Base-by-base conservation (phyloP, 805 yeast species). In the fission yeast (Schizosaccharomyces pombe) region DNA sequence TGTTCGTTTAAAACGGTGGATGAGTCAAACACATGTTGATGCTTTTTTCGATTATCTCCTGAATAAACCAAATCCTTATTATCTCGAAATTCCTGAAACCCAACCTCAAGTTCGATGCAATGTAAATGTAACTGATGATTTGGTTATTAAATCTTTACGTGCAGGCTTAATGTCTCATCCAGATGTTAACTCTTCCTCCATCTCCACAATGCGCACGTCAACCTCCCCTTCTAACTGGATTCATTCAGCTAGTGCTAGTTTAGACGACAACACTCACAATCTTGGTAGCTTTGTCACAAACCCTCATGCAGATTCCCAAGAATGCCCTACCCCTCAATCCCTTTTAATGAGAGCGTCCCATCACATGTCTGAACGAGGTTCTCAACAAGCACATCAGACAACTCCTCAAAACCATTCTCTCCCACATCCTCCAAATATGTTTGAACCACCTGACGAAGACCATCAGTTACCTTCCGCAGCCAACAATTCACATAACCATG, bases 21-120 rank as follows among this genome's bases (percentile, higher is more conserved):
- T 58, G 60, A 52, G 57, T 4, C 57, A 57, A 4, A 58, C 57
- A 59, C 60, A 58, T 24, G 56, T 58, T 47, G 60, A 58, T 53
- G 57, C 59, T 12, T 58, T 57, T 34, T 58, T 58, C 33, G 60
- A 57, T 52, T 57, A 51, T 28, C 56, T 59, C 53, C 39, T 57
- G 54, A 56, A 55, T n/a, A 54, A 56, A 29, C 40, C 56, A 11
- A 57, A 56, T 24, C 55, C 33, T 5, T 58, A 58, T 49, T 58
- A 53, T 37, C 52, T 54, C 4, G 55, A 52, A 34, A 53, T 58
- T 22, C 60, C 60, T 4, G 57, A 54, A 57, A 32, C 28, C 53
- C 24, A 30, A 19, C 37, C 47, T 16, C 33, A 26, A 11, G 8
- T 43, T 49, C 55, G 60, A 16, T 59, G 55, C 37, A 59, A 57